Conservation (phyloP, 805 yeast species). For the Pichia eremophila region DNA sequence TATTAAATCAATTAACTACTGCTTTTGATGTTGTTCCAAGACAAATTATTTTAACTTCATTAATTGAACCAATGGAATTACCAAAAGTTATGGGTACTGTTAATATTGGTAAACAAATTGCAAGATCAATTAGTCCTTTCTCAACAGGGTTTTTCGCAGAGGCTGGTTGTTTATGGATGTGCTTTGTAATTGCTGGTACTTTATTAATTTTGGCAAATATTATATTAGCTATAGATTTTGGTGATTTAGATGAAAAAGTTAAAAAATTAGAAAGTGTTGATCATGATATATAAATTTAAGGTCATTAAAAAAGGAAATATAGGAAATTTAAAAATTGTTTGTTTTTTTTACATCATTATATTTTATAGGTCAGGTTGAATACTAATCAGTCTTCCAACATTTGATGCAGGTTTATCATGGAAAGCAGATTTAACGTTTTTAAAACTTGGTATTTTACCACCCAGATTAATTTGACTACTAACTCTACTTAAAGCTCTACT, state of each 20-base stretch:
- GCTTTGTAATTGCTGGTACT: conserved; percentile 45
- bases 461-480: conserved; percentile 10
- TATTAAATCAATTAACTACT: conserved; percentile 51
- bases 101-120: conserved; percentile 77
- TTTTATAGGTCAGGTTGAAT: conserved; percentile 16
- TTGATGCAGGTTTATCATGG: conserved; percentile 3
- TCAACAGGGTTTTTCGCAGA: conserved; percentile 70
- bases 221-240: conserved; percentile 34
- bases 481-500: conserved; percentile 22
- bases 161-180: conserved; percentile 33
- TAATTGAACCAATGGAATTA: conserved; percentile 53
- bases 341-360: no score
- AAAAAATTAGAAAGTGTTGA: conserved; percentile 11
- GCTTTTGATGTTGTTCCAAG: conserved; percentile 93
- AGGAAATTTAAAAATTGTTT: no score
- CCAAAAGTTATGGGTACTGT: conserved; percentile 79
- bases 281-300: conserved; percentile 10
- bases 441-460: conserved; percentile 7
- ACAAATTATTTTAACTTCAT: conserved; percentile 64
- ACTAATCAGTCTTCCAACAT: conserved; percentile 19
- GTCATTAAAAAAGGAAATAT: no score
- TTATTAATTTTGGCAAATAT: conserved; percentile 41
- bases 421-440: conserved; percentile 4
- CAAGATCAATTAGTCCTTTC: conserved; percentile 73
- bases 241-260: conserved; percentile 29